Percentiles rank a stretch among this genome's conserved stretches.
Conservation (phyloP, 148 eudicot species). For the Rhododendron ovatum region DNA sequence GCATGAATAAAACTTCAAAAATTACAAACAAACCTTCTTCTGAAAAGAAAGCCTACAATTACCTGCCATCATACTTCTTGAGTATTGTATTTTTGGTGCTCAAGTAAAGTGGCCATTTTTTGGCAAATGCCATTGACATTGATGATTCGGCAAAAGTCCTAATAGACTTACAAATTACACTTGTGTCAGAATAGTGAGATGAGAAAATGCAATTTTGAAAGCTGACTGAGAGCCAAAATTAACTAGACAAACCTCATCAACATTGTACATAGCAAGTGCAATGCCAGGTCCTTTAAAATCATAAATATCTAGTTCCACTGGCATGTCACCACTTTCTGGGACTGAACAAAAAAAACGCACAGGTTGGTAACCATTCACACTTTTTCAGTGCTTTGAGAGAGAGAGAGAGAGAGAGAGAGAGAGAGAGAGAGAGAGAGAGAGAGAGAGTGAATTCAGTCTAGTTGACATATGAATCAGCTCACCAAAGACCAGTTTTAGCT, state of each 20-base stretch:
- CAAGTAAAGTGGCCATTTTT: slow-evolving; percentile 74
- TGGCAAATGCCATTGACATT: slow-evolving; percentile 61
- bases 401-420: not conserved
- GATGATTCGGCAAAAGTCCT: slow-evolving; percentile 77
- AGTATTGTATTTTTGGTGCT: slow-evolving; percentile 73
- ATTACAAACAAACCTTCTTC: not conserved
- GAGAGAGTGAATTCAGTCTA: not conserved
- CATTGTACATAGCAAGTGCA: slow-evolving; percentile 82
- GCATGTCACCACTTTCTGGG: slow-evolving; percentile 57
- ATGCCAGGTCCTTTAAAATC: slow-evolving; percentile 72
- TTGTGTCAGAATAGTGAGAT: slow-evolving; percentile 8
- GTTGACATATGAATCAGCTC: slow-evolving; percentile 8
- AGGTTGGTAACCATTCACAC: not conserved
- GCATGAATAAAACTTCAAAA: not conserved
- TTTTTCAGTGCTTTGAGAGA: not conserved
- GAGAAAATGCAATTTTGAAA: not conserved
- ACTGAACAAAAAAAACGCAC: slow-evolving; percentile 21
- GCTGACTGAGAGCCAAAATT: not conserved
- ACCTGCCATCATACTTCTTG: slow-evolving; percentile 88
- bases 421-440: not conserved
- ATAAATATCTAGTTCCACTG: slow-evolving; percentile 55
- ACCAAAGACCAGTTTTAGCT: slow-evolving; percentile 77
- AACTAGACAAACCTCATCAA: slow-evolving; percentile 47
- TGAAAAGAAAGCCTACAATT: not conserved
- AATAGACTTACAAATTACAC: slow-evolving; percentile 44